phyloP scores from a whole-genome alignment of 2,329 filamentous ascomycete species.

The Neonectria ditissima region DNA sequence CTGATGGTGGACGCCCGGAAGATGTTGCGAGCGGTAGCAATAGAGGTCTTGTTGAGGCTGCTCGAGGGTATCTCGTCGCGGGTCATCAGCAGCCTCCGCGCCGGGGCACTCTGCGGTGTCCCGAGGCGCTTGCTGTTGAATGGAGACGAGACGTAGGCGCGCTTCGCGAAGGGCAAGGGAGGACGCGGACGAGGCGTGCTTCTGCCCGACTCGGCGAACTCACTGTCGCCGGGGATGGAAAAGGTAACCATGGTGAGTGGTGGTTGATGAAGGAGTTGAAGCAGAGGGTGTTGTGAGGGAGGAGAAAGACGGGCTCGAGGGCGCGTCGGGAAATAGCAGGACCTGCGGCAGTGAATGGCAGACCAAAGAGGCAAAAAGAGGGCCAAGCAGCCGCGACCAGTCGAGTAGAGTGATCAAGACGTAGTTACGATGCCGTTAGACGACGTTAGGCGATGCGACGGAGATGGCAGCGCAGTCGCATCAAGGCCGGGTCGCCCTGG shows the following conservation, averaged over 20 bases:
- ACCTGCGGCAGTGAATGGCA: slow-evolving; percentile 17
- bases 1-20: slow-evolving; percentile 55
- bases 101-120: slow-evolving; percentile 53
- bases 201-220: slow-evolving; percentile 46
- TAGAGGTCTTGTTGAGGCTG: slow-evolving; percentile 52
- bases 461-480: slow-evolving; percentile 46
- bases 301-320: slow-evolving; percentile 31
- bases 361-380: slow-evolving; percentile 27
- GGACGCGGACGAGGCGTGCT: slow-evolving; percentile 55
- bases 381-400: slow-evolving; percentile 17
- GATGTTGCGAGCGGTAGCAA: slow-evolving; percentile 55
- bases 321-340: slow-evolving; percentile 24
- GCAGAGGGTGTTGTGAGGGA: slow-evolving; percentile 19
- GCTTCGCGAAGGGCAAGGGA: slow-evolving; percentile 58
- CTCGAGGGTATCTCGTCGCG: slow-evolving; percentile 53
- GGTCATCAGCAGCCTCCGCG: slow-evolving; percentile 50
- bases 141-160: slow-evolving; percentile 55
- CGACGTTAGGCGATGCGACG: slow-evolving; percentile 41
- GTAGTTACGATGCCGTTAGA: slow-evolving; percentile 33
- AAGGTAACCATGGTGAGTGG: slow-evolving; percentile 53
- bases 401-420: slow-evolving; percentile 32
- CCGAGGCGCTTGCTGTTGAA: slow-evolving; percentile 51
- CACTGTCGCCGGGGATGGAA: slow-evolving; percentile 52
- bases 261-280: slow-evolving; percentile 9
- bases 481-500: slow-evolving; percentile 45